Percentiles rank a stretch among this genome's conserved stretches.
Conservation (phyloP, 2,329 filamentous ascomycete genomes). For the Botrytis hyacinthi region DNA sequence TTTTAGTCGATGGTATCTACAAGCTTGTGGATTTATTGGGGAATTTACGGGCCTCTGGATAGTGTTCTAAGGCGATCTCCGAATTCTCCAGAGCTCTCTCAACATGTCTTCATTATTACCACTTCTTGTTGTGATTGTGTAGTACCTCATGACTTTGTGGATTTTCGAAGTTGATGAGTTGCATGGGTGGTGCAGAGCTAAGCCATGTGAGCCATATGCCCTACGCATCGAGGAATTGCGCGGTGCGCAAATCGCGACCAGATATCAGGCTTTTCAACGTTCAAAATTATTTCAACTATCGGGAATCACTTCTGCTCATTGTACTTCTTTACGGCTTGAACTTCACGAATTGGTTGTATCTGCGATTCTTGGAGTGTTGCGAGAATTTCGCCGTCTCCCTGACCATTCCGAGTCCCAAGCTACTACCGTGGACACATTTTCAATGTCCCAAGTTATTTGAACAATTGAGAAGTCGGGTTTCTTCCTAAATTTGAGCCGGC, state of each 20-base stretch:
- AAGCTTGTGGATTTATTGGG: not conserved
- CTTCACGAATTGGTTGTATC: not conserved
- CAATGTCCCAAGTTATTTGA: not conserved
- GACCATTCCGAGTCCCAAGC: not conserved
- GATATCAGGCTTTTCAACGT: constrained; percentile 1
- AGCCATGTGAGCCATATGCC: constrained; percentile 3
- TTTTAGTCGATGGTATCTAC: not conserved
- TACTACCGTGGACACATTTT: not conserved
- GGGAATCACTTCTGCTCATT: not conserved
- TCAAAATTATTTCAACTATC: constrained; percentile 1
- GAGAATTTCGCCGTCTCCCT: not conserved
- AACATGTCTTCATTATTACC: constrained; percentile 13
- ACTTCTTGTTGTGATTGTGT: constrained; percentile 19
- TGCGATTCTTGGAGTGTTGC: not conserved
- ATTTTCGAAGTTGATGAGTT: constrained; percentile 8
- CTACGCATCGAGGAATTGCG: constrained; percentile 8
- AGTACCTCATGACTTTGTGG: constrained; percentile 17
- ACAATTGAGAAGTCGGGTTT: not conserved
- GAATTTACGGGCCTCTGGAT: not conserved
- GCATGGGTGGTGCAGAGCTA: constrained; percentile 9
- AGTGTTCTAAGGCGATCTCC: constrained; percentile 15
- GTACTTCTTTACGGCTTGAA: not conserved
- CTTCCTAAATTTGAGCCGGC: not conserved
- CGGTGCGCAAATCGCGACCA: constrained; percentile 9
- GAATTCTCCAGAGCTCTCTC: not conserved